These are phyloP conservation scores for slime mould (Dictyostelium discoideum) DNA, from an alignment of 78 protist species.

Conservation along the genomic window dicty_2.7 NC_007088.5:6057001-6057500, in stretches of 20 bases:
- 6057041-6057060: conserved; percentile 82
- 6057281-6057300: conserved; percentile 35
- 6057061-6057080: conserved; percentile 79
- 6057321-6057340: conserved; percentile 55
- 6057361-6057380: conserved; percentile 67
- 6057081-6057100: conserved; percentile 84
- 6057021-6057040: conserved; percentile 89
- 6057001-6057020: conserved; percentile 84
- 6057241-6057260: conserved; percentile 70
- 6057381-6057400: conserved; percentile 68
- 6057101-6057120: conserved; percentile 90
- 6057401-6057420: conserved; percentile 44
- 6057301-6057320: conserved; percentile 54
- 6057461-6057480: conserved; percentile 84
- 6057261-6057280: conserved; percentile 46
- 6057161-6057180: conserved; percentile 87
- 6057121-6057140: conserved; percentile 89
- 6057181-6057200: conserved; percentile 89
- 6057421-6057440: conserved; percentile 45
- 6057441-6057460: conserved; percentile 86
- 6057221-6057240: conserved; percentile 82
- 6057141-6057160: conserved; percentile 80
- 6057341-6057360: conserved; percentile 43
- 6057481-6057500: conserved; percentile 86
- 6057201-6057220: conserved; percentile 54